Evolutionary conservation across 306 rosid genomes (phyloP), one percentile per base, ranked within the genome.

Genomic region (Acacia confusa): DNA sequence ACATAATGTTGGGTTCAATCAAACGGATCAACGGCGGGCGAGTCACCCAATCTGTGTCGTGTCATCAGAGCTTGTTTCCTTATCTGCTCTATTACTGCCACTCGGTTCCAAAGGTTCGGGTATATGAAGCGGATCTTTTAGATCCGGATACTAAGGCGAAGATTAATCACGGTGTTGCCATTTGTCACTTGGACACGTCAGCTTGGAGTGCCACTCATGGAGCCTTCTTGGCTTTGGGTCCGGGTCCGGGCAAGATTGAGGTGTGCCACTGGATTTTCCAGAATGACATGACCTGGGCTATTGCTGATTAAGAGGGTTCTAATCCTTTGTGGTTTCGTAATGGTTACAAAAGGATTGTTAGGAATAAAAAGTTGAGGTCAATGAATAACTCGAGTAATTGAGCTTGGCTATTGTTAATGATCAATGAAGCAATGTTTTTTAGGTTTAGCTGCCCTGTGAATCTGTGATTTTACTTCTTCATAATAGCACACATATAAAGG

Each of bases 241-340:
- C 92, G 20, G 78, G 82, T 19, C 97, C 97, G 0, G 97, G 97
- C 25, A 79, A 75, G 66, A 91, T 94, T 16, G 97, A 94, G 81
- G 97, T 94, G 2, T 94, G 97, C 58, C 98, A 94, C 15, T 92
- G 96, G 98, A 94, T 94, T 53, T 94, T 94, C 75, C 88, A 94
- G 79, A 94, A 92, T 50, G 98, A 94, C 66, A 78, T 92, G 94
- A 94, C 91, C 3, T 94, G 98, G 97, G 71, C 87, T 0, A 48
- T 86, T 6, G 82, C 67, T 1, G 68, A 83, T 57, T 86, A 17
- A 79, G 6, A 16, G 24, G 19, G 58, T 52, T 52, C 10, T 6
- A 0, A 52, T 6, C 2, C 2, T 52, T 52, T 6, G 58, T 17
- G 58, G 19, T 19, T 52, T 17, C 24, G 6, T 52, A 19, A 52